These are phyloP conservation scores for Circinella minor DNA, from an alignment of 371 early-diverging fungal genomes.

Conservation along the genomic window DNA sequence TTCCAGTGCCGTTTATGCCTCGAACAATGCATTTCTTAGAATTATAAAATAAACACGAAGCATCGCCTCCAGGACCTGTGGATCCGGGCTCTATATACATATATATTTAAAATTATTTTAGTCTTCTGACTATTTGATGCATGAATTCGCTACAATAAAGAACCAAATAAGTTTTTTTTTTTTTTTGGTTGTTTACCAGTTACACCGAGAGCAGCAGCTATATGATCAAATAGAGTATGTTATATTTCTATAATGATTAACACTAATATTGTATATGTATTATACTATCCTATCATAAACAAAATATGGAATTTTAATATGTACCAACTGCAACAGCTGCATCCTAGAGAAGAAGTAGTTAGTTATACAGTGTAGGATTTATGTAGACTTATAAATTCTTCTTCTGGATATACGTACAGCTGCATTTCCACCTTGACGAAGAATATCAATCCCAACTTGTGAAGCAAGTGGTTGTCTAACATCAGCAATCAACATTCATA, in stretches of 20 bases:
- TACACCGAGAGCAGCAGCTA: constrained; percentile 69
- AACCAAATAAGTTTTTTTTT: background rate
- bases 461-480: constrained; percentile 82
- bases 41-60: constrained; percentile 83
- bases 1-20: constrained; percentile 79
- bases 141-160: too few relatives aligned
- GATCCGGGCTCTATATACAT: constrained; percentile 71
- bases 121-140: too few relatives aligned
- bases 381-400: background rate
- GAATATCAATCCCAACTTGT: constrained; percentile 77
- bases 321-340: constrained; percentile 80
- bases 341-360: constrained; percentile 47
- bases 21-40: constrained; percentile 60
- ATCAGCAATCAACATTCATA: background rate
- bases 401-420: constrained; percentile 58
- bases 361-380: background rate
- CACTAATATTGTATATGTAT: too few relatives aligned
- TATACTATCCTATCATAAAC: background rate
- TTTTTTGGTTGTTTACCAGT: constrained; percentile 42
- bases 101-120: too few relatives aligned
- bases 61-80: constrained; percentile 94
- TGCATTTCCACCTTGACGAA: constrained; percentile 89
- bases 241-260: background rate
- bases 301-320: background rate
- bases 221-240: background rate